phyloP scores from a whole-genome alignment of 2,329 filamentous ascomycete species.

The Seiridium cupressi region DNA sequence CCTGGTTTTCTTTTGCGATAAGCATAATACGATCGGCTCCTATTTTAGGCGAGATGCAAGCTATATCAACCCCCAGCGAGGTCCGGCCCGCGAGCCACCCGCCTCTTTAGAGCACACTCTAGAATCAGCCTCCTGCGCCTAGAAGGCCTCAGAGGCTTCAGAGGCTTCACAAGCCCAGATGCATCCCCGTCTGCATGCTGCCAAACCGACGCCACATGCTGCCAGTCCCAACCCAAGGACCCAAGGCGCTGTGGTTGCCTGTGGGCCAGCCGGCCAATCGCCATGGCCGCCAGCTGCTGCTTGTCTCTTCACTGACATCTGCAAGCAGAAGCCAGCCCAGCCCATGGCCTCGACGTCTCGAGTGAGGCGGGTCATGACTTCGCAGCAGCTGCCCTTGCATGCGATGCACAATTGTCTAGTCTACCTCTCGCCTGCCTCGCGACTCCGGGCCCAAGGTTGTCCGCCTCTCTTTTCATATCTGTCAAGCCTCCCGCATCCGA shows the following conservation, averaged over 20 bases:
- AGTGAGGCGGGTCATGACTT: not conserved
- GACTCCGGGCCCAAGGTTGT: constrained; percentile 15
- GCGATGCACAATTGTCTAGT: not conserved
- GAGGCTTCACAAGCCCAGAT: not conserved
- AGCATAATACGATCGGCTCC: not conserved
- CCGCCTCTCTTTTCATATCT: constrained; percentile 18
- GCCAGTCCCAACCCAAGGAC: constrained; percentile 1
- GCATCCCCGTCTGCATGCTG: not conserved
- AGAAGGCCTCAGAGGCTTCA: too few species aligned
- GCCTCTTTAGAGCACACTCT: not conserved
- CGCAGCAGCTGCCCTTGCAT: not conserved
- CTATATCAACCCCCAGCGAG: not conserved
- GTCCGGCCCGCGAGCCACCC: not conserved
- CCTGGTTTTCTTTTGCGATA: not conserved
- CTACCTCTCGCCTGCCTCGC: not conserved
- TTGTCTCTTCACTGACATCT: not conserved
- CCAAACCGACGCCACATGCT: constrained; percentile 1
- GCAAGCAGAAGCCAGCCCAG: not conserved
- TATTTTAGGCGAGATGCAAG: not conserved
- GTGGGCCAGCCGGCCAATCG: not conserved
- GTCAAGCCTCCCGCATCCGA: constrained; percentile 24
- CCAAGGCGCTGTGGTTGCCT: not conserved
- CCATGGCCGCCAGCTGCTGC: not conserved
- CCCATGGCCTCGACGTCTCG: not conserved
- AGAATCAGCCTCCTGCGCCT: not conserved